Evolutionary conservation across 306 rosid genomes (phyloP).

Genomic region (Quercus dentata): DNA sequence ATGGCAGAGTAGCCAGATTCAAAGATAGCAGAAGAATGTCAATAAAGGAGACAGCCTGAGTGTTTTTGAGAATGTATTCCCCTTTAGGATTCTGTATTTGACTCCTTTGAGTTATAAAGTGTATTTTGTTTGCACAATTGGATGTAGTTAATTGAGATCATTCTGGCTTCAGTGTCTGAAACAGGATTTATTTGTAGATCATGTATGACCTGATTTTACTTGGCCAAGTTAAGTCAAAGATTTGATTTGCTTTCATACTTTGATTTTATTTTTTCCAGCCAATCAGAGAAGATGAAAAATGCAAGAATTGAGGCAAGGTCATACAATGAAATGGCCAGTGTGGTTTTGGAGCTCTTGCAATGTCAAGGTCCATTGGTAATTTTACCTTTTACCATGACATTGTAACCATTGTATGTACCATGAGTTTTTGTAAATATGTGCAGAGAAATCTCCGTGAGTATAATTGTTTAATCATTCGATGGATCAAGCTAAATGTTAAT

Average conservation of each 20-base stretch:
- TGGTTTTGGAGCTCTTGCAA: constrained; percentile 53
- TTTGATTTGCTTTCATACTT: background rate
- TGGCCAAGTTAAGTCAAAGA: background rate
- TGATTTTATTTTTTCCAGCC: constrained; percentile 33
- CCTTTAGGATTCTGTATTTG: constrained; percentile 49
- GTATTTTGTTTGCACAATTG: background rate
- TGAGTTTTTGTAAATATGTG: background rate
- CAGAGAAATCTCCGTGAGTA: background rate
- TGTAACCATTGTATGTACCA: background rate
- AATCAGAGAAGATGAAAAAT: constrained; percentile 45
- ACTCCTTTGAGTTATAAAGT: background rate
- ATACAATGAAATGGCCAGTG: constrained; percentile 60
- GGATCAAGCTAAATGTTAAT: too few species aligned
- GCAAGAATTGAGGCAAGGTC: constrained; percentile 58
- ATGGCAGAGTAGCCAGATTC: constrained; percentile 33
- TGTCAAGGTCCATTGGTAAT: constrained; percentile 60
- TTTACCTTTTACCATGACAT: background rate
- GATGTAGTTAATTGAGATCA: background rate
- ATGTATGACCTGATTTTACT: background rate
- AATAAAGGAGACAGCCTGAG: constrained; percentile 24
- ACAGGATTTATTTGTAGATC: background rate
- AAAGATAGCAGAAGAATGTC: constrained; percentile 23
- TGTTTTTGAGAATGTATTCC: constrained; percentile 53
- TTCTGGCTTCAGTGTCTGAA: background rate
- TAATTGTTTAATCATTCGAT: too few species aligned